These are phyloP conservation scores for Physocladia obscura DNA, from an alignment of 192 early-diverging fungal species.

Conservation along the genomic window DNA sequence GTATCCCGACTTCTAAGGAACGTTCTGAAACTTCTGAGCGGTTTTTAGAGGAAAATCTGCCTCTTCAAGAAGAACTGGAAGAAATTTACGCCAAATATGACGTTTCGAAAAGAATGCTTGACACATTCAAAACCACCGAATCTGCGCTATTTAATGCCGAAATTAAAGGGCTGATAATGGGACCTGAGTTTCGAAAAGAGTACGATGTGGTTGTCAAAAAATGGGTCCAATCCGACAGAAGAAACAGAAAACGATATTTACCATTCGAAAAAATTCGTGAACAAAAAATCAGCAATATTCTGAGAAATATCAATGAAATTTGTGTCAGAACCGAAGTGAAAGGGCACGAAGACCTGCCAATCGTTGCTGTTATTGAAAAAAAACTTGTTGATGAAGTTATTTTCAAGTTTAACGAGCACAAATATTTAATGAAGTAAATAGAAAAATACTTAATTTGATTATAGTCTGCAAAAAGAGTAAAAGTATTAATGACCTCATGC, in stretches of 20 bases:
- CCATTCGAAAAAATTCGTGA: neutral
- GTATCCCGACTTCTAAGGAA: no score
- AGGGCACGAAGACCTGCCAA: neutral
- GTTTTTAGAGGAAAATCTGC: no score
- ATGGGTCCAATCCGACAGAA: neutral
- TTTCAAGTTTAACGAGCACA: neutral
- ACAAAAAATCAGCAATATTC: constrained; percentile 9
- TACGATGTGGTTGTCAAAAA: neutral
- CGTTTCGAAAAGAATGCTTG: neutral
- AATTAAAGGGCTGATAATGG: constrained; percentile 10
- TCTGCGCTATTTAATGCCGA: neutral
- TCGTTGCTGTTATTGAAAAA: constrained; percentile 6
- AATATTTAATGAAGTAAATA: no score
- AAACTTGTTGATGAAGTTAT: constrained; percentile 4
- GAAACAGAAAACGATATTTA: neutral
- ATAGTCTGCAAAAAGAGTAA: no score
- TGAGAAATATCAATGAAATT: neutral
- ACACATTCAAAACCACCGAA: neutral
- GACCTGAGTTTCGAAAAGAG: neutral
- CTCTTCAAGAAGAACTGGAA: no score
- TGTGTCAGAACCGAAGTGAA: constrained; percentile 1
- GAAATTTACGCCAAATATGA: no score
- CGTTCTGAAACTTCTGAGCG: no score
- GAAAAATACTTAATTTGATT: no score
- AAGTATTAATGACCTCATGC: no score